Percentiles rank a stretch among this genome's conserved stretches.
phyloP scores from a whole-genome alignment of 1,139 yeast genomes.

The Nakaseomyces nivariensis region DNA sequence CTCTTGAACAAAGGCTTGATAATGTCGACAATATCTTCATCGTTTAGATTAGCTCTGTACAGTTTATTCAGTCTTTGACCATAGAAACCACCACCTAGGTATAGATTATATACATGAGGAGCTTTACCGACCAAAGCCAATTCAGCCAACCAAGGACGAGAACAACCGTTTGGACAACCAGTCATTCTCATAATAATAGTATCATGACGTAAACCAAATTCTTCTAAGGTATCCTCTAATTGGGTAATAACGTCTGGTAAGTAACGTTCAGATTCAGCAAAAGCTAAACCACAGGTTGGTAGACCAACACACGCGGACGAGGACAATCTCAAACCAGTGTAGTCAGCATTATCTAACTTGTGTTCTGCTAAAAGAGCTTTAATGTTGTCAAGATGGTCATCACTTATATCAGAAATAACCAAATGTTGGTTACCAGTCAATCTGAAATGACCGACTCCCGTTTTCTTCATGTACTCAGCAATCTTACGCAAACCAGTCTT shows the following conservation, averaged over 20 bases:
- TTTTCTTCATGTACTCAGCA: conserved; percentile 54
- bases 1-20: conserved; percentile 82
- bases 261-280: conserved; percentile 97
- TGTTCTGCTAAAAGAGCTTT: conserved; percentile 59
- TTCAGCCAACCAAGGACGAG: conserved; percentile 97
- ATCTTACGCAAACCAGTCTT: conserved; percentile 76
- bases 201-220: conserved; percentile 88
- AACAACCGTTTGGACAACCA: conserved; percentile 98
- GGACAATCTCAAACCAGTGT: conserved; percentile 76
- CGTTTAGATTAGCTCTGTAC: conserved; percentile 80
- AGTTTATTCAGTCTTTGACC: conserved; percentile 91
- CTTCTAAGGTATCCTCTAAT: conserved; percentile 77
- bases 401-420: conserved; percentile 61
- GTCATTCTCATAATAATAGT: conserved; percentile 97
- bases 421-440: conserved; percentile 95
- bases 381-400: conserved; percentile 52
- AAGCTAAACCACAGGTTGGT: conserved; percentile 98
- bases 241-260: conserved; percentile 74
- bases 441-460: conserved; percentile 69
- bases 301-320: conserved; percentile 97
- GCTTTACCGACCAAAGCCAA: conserved; percentile 95
- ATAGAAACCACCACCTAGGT: conserved; percentile 95
- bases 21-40: conserved; percentile 70
- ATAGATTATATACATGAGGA: conserved; percentile 79
- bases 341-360: conserved; percentile 75